Base-by-base conservation (phyloP, 441 rosid genomes). In the Euphorbia schlechtendalii region DNA sequence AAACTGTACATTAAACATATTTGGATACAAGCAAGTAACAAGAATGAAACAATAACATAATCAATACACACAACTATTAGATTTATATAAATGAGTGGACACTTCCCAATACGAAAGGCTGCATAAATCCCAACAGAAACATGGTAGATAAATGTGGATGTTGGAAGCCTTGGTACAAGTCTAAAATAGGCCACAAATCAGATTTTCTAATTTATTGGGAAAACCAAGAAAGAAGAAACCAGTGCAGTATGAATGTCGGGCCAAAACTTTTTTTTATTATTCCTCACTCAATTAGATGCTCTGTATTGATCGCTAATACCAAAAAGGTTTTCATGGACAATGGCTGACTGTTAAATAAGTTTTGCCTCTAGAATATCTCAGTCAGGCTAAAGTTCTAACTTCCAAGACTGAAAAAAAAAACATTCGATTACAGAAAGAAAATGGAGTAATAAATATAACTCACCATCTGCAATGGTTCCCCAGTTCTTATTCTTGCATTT, bases 401-500 rank as follows among this genome's bases (percentile, higher is more conserved):
- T 12, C 15, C 14, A 43, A 43, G 14, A 17, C 30, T n/a, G 22
- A 7, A 24, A 38, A 54, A 22, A 60, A 40, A n/a, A 54, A 60
- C 9, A 21, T 40, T 60, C 5, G 25, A 0, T 8, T 21, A 21
- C 6, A 13, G 32, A 22, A n/a, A n/a, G n/a, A n/a, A n/a, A n/a
- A n/a, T n/a, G n/a, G n/a, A n/a, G n/a, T n/a, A n/a, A n/a, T n/a
- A n/a, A n/a, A n/a, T n/a, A 13, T 32, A 24, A 28, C 74, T 78
- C 67, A 90, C 98, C 96, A 63, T 76, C 64, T 28, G 79, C 62
- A 87, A 17, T 18, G 86, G 74, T 70, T 90, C 99, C 70, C 90
- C 96, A 0, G 89, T 84, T 81, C 99, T 89, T 76, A 94, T 78
- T 60, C 72, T 75, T 25, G 97, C 96, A 73, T 85, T 84, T 56